Conservation (phyloP, 352 stramenopile species). For the Phytophthora colocasiae region DNA sequence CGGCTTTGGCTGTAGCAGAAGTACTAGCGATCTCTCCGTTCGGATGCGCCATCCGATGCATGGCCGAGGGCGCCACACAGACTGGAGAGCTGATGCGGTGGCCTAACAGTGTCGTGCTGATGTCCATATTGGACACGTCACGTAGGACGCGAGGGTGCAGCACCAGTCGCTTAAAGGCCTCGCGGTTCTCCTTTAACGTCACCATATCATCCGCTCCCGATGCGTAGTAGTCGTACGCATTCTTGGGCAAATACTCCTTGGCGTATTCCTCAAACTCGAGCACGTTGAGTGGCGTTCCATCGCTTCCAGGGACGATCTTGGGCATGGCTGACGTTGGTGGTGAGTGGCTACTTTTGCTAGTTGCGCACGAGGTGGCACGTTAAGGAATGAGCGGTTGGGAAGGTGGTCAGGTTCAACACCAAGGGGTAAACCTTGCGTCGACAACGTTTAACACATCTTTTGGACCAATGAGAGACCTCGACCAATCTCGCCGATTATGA, state of each 20-base stretch:
- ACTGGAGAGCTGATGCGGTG: slow-evolving; percentile 92
- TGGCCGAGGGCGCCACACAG: slow-evolving; percentile 92
- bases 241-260: slow-evolving; percentile 90
- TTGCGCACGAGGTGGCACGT: slow-evolving; percentile 10
- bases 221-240: slow-evolving; percentile 93
- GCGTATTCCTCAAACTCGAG: slow-evolving; percentile 92
- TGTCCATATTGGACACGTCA: slow-evolving; percentile 93
- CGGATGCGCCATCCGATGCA: slow-evolving; percentile 96
- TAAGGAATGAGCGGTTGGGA: slow-evolving; percentile 14
- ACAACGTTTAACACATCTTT: slow-evolving; percentile 18
- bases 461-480: slow-evolving; percentile 22
- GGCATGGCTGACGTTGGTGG: slow-evolving; percentile 28
- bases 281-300: slow-evolving; percentile 85
- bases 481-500: slow-evolving; percentile 28
- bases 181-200: slow-evolving; percentile 75
- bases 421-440: slow-evolving; percentile 26
- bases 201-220: slow-evolving; percentile 95
- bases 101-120: slow-evolving; percentile 92
- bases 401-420: slow-evolving; percentile 2
- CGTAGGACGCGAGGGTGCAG: slow-evolving; percentile 95
- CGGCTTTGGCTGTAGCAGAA: slow-evolving; percentile 81
- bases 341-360: slow-evolving; percentile 4
- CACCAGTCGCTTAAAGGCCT: slow-evolving; percentile 93
- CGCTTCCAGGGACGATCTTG: slow-evolving; percentile 80
- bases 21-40: slow-evolving; percentile 93